phyloP scores from a whole-genome alignment of 2,329 filamentous ascomycete species.

The Alternaria solani region DNA sequence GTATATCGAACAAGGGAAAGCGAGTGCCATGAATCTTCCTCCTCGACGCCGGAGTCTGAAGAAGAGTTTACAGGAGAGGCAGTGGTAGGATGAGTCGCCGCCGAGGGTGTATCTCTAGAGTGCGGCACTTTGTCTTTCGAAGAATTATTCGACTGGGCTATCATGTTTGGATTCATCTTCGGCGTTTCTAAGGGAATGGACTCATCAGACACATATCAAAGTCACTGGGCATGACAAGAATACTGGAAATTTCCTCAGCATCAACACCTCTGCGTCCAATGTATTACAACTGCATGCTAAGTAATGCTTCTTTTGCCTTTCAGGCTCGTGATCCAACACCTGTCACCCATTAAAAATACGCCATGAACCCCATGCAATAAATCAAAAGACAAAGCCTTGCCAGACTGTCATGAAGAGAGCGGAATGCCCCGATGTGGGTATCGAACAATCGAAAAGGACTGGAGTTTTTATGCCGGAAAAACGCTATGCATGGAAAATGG shows the following conservation, averaged over 20 bases:
- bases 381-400: constrained; percentile 5
- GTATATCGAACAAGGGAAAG: constrained; percentile 6
- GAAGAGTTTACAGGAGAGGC: background rate
- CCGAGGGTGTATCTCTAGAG: background rate
- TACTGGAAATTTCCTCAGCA: background rate
- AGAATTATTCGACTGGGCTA: too few species aligned
- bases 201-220: background rate
- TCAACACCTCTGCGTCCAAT: background rate
- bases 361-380: constrained; percentile 4
- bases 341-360: background rate
- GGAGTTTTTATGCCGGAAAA: constrained; percentile 6
- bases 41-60: background rate
- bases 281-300: constrained; percentile 6
- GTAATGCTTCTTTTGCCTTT: background rate
- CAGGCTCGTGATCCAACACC: background rate
- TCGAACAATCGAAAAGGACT: constrained; percentile 16
- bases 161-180: too few species aligned
- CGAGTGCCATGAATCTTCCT: background rate
- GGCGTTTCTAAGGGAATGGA: background rate
- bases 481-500: constrained; percentile 27
- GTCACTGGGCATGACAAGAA: background rate
- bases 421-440: constrained; percentile 19
- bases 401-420: constrained; percentile 19
- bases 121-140: too few species aligned
- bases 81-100: constrained; percentile 2